Conservation (phyloP, 202 grass and related monocot genomes). For the Hordeum pubiflorum region DNA sequence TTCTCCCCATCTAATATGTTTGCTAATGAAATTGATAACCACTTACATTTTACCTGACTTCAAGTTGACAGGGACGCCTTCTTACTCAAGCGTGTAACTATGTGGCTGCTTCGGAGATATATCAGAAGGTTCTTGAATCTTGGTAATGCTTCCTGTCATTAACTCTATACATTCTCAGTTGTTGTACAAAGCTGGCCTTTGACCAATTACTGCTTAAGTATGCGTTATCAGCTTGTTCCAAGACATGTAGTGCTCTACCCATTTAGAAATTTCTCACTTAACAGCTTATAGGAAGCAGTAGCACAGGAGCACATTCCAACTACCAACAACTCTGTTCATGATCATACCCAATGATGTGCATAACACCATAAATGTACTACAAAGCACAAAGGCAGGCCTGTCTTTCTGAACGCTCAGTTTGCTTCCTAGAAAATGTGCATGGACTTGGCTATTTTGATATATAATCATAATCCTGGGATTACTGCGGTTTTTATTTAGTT, state of each 20-base stretch:
- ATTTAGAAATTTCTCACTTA: neutral
- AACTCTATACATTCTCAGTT: neutral
- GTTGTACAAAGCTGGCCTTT: neutral
- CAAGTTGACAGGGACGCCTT: conserved; percentile 97
- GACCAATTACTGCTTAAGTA: neutral
- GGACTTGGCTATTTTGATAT: conserved; percentile 9
- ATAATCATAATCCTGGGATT: neutral
- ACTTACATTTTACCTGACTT: conserved; percentile 60
- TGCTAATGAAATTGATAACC: conserved; percentile 28
- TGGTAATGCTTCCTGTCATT: conserved; percentile 51
- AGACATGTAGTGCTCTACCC: neutral
- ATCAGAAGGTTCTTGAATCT: conserved; percentile 70
- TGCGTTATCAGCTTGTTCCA: neutral
- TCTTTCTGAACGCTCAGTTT: neutral
- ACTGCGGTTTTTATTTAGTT: neutral
- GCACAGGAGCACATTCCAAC: neutral
- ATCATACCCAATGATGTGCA: neutral
- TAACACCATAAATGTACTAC: neutral
- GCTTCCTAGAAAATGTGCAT: neutral
- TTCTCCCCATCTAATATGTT: neutral
- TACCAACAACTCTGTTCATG: neutral
- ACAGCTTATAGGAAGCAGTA: neutral
- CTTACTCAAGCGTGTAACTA: conserved; percentile 74
- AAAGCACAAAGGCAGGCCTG: neutral
- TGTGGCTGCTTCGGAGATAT: conserved; percentile 62